Base-by-base conservation (phyloP, 768 basidiomycete species). In the Russula vinacea region DNA sequence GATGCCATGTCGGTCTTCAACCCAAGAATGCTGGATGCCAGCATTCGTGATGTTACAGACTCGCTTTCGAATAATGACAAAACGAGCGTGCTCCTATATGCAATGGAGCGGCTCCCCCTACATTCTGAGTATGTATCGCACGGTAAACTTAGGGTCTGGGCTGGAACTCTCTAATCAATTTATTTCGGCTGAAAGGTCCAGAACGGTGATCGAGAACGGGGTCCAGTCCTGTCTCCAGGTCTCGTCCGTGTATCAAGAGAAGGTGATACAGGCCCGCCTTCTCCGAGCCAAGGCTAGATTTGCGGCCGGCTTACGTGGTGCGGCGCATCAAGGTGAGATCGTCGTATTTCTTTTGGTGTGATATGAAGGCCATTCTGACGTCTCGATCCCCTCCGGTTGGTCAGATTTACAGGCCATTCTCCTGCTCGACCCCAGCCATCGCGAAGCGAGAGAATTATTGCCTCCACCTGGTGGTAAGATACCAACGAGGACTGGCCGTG, bases 21-120 rank as follows among this genome's bases (percentile, higher is more conserved):
- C 72, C 87, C 87, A 4, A 87, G 84, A 71, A 89, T 89, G 65
- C 78, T 90, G 44, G 88, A 90, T 69, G 88, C 88, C 22, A 84
- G 85, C 76, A 85, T 89, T 70, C 86, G 85, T 52, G 87, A 89
- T 69, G 84, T 87, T 24, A 78, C 82, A 0, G 76, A 77, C 8
- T 80, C 79, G 63, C 78, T 90, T 39, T 78, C 81, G 5, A 82
- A 86, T 71, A 81, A 81, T 68, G 82, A 89, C 71, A 90, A 89
- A 73, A 86, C 81, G 22, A 86, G 87, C 62, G 79, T 89, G 42
- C 76, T 92, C 58, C 73, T 93, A 55, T 85, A 89, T 68, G 92
- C 91, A n/a, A 85, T 94, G 81, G 85, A 87, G 67, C 88, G 87
- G 70, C 83, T 96, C 64, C 84, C 87, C 57, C 78, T 81, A 53